Evolutionary conservation across 306 rosid species (phyloP).

Genomic region (Lotus japonicus): DNA sequence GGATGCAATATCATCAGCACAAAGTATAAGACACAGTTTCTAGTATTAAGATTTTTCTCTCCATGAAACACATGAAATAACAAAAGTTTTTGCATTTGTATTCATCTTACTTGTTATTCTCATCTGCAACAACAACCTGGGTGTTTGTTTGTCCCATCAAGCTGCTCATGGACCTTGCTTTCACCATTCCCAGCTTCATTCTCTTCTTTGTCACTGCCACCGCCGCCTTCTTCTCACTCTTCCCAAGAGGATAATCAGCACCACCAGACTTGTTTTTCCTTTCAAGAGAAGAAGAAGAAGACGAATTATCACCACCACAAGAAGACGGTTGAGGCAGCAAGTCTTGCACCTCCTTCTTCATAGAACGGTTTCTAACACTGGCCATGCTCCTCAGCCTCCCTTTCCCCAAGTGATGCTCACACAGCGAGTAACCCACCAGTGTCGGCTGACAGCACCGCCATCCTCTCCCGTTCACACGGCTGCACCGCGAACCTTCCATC

Average conservation of each 20-base stretch:
- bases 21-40: conserved; percentile 9
- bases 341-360: conserved; percentile 15
- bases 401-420: conserved; percentile 95
- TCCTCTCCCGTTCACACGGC: conserved; percentile 98
- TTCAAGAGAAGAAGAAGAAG: conserved; percentile 13
- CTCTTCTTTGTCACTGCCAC: conserved; percentile 21
- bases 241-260: background rate
- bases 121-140: background rate
- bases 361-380: conserved; percentile 60
- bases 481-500: conserved; percentile 98
- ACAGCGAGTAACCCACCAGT: conserved; percentile 91
- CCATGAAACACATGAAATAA: conserved; percentile 20
- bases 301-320: too few species aligned
- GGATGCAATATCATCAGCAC: conserved; percentile 13
- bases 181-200: conserved; percentile 70
- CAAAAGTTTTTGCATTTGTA: background rate
- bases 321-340: background rate
- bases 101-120: conserved; percentile 25
- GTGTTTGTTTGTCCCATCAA: conserved; percentile 62
- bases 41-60: background rate
- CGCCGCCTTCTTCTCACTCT: conserved; percentile 16
- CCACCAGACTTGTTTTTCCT: conserved; percentile 1
- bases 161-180: conserved; percentile 86
- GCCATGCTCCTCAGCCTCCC: conserved; percentile 85
- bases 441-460: conserved; percentile 96